A percentile compares a stretch with the other conserved stretches of the same genome.
phyloP scores from a whole-genome alignment of 352 stramenopile species.

The Phytopythium boreale region DNA sequence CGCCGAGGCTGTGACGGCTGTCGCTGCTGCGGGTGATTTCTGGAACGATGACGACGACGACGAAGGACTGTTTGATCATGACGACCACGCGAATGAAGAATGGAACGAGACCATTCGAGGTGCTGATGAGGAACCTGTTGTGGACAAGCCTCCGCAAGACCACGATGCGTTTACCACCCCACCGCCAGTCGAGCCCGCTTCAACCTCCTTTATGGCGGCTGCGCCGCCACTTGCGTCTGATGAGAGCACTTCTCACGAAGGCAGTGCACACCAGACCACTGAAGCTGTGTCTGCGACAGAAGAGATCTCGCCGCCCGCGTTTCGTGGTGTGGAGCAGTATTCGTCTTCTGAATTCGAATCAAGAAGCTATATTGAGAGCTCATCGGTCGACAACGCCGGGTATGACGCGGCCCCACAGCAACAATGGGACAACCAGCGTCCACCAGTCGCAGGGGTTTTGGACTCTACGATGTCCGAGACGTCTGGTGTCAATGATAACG shows the following conservation, averaged over 20 bases:
- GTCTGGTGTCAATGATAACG: background rate
- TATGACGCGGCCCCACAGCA: background rate
- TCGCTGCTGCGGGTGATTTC: conserved; percentile 1
- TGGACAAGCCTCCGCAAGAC: background rate
- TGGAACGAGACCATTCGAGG: conserved; percentile 5
- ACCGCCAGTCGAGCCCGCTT: background rate
- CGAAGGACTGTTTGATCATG: conserved; percentile 8
- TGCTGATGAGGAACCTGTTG: background rate
- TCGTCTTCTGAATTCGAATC: background rate
- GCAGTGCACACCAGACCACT: background rate
- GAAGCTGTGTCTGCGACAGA: background rate
- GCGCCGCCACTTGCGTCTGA: background rate
- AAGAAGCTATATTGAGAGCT: background rate
- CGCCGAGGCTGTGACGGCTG: background rate
- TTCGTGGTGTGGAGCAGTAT: background rate
- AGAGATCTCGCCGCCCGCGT: background rate
- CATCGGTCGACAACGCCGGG: background rate
- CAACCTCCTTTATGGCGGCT: background rate
- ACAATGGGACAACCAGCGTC: background rate
- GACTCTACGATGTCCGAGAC: background rate
- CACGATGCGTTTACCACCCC: background rate
- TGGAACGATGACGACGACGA: conserved; percentile 8
- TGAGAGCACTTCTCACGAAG: background rate
- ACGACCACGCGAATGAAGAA: conserved; percentile 7
- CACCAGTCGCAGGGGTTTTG: background rate